These are phyloP conservation scores for Calonectria fujianensis DNA, from an alignment of 2,329 filamentous ascomycete species.

Conservation along the genomic window DNA sequence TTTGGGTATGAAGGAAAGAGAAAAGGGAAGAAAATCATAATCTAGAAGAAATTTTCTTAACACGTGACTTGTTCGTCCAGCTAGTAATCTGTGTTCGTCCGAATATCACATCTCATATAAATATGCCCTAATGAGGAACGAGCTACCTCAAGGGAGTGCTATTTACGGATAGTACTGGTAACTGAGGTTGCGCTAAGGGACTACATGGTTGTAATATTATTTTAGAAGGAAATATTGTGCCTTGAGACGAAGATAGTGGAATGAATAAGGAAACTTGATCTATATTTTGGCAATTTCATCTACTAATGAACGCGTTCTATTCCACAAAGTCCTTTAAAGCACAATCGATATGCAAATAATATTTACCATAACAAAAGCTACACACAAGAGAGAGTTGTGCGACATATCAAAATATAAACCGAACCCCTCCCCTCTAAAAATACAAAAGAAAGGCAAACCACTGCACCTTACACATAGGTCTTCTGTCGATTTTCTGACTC, in stretches of 20 bases:
- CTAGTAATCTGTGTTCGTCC: too few species aligned
- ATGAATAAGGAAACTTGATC: neutral
- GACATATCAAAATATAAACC: neutral
- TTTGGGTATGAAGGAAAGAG: too few species aligned
- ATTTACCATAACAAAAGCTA: neutral
- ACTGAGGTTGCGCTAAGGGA: too few species aligned
- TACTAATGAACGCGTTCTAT: neutral
- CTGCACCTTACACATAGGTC: neutral
- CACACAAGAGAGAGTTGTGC: neutral
- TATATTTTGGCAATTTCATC: neutral
- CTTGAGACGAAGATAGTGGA: neutral
- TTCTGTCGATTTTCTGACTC: neutral
- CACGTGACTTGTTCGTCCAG: too few species aligned
- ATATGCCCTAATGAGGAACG: too few species aligned
- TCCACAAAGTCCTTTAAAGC: neutral
- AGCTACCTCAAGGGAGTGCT: too few species aligned
- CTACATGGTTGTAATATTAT: too few species aligned
- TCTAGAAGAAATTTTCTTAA: too few species aligned
- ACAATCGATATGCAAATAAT: neutral
- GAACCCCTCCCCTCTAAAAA: neutral
- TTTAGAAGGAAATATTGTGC: neutral
- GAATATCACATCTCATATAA: too few species aligned
- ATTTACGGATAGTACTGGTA: too few species aligned
- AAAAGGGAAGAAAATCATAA: too few species aligned
- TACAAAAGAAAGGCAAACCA: neutral